These are phyloP conservation scores for Ogataea haglerorum DNA, from an alignment of 805 yeast genomes.

Conservation along the genomic window DNA sequence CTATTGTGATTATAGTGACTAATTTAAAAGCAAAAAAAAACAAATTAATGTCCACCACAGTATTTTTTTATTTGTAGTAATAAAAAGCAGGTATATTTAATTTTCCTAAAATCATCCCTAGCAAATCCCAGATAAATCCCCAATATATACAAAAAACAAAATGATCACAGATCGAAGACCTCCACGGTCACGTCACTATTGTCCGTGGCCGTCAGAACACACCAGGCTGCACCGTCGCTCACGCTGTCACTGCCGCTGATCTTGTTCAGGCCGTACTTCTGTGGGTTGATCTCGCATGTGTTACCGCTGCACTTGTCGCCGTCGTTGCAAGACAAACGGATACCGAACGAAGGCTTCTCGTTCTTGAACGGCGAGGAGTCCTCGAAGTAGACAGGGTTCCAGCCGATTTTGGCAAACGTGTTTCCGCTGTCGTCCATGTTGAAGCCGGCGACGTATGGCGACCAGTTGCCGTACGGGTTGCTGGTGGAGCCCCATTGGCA, in stretches of 20 bases:
- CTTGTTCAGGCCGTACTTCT: slow-evolving; percentile 54
- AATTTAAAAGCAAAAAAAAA: not conserved
- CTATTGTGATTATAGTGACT: too few species aligned
- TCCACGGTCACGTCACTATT: slow-evolving; percentile 67
- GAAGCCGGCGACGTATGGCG: slow-evolving; percentile 92
- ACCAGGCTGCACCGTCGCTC: slow-evolving; percentile 62
- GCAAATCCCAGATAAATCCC: not conserved
- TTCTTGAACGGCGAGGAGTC: slow-evolving; percentile 49
- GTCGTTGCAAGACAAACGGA: slow-evolving; percentile 71
- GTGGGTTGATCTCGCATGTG: slow-evolving; percentile 81
- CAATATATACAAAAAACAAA: not conserved
- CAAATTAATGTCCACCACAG: not conserved
- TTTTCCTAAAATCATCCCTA: not conserved
- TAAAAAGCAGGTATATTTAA: not conserved
- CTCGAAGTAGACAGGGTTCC: slow-evolving; percentile 85
- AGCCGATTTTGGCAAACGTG: slow-evolving; percentile 81
- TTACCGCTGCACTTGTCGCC: slow-evolving; percentile 67
- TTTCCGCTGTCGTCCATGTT: slow-evolving; percentile 67
- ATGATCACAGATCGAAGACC: slow-evolving; percentile 46
- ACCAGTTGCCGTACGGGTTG: slow-evolving; percentile 82
- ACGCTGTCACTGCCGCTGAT: slow-evolving; percentile 39
- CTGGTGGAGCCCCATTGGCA: slow-evolving; percentile 78
- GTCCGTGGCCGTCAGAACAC: slow-evolving; percentile 74
- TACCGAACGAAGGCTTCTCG: slow-evolving; percentile 62
- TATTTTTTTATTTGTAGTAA: too few species aligned